Evolutionary conservation across 2,329 filamentous ascomycete species (phyloP).

Genomic region (Colletotrichum tamarilloi): DNA sequence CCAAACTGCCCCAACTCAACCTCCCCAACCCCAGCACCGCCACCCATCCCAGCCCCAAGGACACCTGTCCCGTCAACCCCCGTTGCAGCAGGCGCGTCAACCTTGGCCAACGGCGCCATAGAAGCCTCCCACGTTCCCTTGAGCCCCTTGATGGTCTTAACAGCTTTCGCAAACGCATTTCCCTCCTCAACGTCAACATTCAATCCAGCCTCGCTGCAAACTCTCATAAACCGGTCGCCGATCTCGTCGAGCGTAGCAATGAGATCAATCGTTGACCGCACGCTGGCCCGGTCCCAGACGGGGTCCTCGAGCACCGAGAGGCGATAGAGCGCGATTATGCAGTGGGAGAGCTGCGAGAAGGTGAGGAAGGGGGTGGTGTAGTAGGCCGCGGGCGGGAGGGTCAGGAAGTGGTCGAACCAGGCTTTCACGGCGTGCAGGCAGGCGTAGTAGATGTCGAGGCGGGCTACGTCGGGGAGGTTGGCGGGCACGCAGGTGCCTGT

Average conservation of each 20-base stretch:
- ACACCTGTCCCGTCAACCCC: background rate
- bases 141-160: slow-evolving; percentile 49
- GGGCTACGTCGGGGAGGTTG: slow-evolving; percentile 38
- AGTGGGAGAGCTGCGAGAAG: slow-evolving; percentile 48
- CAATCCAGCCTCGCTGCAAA: slow-evolving; percentile 10
- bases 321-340: slow-evolving; percentile 46
- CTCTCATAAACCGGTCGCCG: slow-evolving; percentile 24
- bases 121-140: slow-evolving; percentile 49
- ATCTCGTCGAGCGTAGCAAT: slow-evolving; percentile 43
- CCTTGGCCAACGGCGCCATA: slow-evolving; percentile 36
- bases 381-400: slow-evolving; percentile 42
- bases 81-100: slow-evolving; percentile 14
- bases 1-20: slow-evolving; percentile 27
- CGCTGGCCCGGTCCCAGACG: slow-evolving; percentile 49
- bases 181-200: slow-evolving; percentile 41
- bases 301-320: slow-evolving; percentile 49
- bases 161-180: slow-evolving; percentile 46
- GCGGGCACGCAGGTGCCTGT: slow-evolving; percentile 26
- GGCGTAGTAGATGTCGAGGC: slow-evolving; percentile 42
- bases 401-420: slow-evolving; percentile 46
- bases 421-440: slow-evolving; percentile 42
- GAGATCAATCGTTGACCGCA: slow-evolving; percentile 47
- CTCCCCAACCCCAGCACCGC: slow-evolving; percentile 6
- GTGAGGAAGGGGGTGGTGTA: slow-evolving; percentile 47
- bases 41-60: background rate